phyloP scores from a whole-genome alignment of 257 asterid genomes.

The Handroanthus guayacan region DNA sequence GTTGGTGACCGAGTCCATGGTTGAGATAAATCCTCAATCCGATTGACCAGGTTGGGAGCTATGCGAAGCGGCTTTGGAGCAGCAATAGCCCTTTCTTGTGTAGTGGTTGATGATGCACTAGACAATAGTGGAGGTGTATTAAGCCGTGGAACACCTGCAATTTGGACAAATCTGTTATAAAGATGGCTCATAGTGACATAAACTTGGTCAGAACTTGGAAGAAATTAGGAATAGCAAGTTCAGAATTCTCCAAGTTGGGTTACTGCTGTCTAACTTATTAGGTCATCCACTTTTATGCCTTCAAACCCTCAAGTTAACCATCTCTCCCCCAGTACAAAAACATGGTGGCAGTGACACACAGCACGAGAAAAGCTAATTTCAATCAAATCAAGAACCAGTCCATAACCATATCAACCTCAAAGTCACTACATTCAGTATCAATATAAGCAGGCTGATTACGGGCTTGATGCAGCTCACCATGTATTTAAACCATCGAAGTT shows the following conservation, averaged over 20 bases:
- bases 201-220: conserved; percentile 2
- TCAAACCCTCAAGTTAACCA: conserved; percentile 7
- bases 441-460: conserved; percentile 2
- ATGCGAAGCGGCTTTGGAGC: conserved; percentile 96
- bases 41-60: conserved; percentile 73
- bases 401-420: conserved; percentile 27
- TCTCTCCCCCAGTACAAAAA: not conserved
- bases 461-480: conserved; percentile 25
- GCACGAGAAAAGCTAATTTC: conserved; percentile 2
- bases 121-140: conserved; percentile 92
- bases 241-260: conserved; percentile 14
- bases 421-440: conserved; percentile 12
- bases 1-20: conserved; percentile 99
- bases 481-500: conserved; percentile 21
- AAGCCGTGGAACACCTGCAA: conserved; percentile 96
- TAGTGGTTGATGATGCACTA: conserved; percentile 46
- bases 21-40: conserved; percentile 87
- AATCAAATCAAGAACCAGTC: conserved; percentile 23
- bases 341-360: conserved; percentile 12
- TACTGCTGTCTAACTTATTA: conserved; percentile 9
- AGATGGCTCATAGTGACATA: conserved; percentile 17
- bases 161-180: conserved; percentile 31
- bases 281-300: conserved; percentile 17
- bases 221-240: conserved; percentile 1
- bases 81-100: conserved; percentile 60